Evolutionary conservation across 2,329 filamentous ascomycete species (phyloP).

Genomic region (Chaetothyriales sp.): DNA sequence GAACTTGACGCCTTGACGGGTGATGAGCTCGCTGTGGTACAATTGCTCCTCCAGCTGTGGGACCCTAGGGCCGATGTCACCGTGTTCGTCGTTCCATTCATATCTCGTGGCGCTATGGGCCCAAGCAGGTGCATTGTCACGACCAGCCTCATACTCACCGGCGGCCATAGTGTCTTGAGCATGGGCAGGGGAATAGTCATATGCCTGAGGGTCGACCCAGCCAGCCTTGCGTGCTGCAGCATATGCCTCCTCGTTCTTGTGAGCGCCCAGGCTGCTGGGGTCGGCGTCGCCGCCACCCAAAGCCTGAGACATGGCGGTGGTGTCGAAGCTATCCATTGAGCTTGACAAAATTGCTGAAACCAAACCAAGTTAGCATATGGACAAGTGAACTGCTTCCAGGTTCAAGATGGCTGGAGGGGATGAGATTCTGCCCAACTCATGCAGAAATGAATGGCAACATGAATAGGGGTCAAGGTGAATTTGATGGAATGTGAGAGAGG

Average conservation of each 20-base stretch:
- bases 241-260: constrained; percentile 2
- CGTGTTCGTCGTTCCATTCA: constrained; percentile 70
- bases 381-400: not conserved
- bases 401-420: not conserved
- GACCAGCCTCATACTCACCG: constrained; percentile 2
- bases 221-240: constrained; percentile 5
- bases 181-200: constrained; percentile 7
- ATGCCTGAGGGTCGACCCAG: constrained; percentile 9
- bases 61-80: constrained; percentile 64
- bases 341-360: not conserved
- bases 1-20: constrained; percentile 46
- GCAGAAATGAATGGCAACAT: too few species aligned
- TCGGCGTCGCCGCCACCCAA: constrained; percentile 1
- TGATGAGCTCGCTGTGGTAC: constrained; percentile 44
- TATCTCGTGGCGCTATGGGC: constrained; percentile 51
- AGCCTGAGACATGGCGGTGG: constrained; percentile 3
- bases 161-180: not conserved
- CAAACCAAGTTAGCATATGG: not conserved
- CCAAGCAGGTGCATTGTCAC: constrained; percentile 24
- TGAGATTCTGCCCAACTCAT: too few species aligned
- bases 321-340: constrained; percentile 4
- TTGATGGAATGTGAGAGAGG: too few species aligned
- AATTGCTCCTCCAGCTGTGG: constrained; percentile 58
- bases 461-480: too few species aligned
- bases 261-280: constrained; percentile 1